Percentiles rank a stretch among this genome's conserved stretches.
Conservation (phyloP, 805 yeast species). For the Monosporozyma siamensis region DNA sequence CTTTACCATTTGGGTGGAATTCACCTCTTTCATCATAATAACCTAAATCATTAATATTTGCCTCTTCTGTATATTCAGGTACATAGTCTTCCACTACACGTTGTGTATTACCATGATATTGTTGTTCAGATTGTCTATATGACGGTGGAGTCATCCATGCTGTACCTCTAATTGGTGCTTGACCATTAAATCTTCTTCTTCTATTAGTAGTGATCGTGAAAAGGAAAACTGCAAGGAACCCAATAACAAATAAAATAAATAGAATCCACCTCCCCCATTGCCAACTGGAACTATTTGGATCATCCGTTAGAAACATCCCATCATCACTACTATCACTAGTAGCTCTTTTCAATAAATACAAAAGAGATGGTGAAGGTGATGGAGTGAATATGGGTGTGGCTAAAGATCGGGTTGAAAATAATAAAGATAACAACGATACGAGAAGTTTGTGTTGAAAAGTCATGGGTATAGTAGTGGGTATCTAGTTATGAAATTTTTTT, state of each 20-base stretch:
- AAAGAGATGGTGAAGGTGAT: neutral
- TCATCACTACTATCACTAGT: neutral
- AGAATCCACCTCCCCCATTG: constrained; percentile 51
- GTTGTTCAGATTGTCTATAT: constrained; percentile 56
- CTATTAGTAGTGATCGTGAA: constrained; percentile 48
- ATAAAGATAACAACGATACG: neutral
- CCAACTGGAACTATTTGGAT: constrained; percentile 20
- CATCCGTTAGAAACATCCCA: constrained; percentile 1
- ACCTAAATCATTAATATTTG: constrained; percentile 70
- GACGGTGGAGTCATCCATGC: constrained; percentile 85
- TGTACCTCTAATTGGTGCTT: constrained; percentile 61
- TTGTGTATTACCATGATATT: constrained; percentile 31
- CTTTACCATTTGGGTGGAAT: constrained; percentile 34
- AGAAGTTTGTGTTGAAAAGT: too few species aligned
- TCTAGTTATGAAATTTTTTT: too few species aligned
- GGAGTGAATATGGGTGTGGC: neutral
- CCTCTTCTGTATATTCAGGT: constrained; percentile 58
- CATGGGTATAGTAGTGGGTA: too few species aligned
- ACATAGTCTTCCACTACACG: constrained; percentile 40
- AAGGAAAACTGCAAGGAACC: constrained; percentile 37
- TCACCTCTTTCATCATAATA: constrained; percentile 59
- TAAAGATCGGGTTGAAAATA: neutral
- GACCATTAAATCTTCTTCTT: constrained; percentile 36
- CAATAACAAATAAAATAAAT: constrained; percentile 49
- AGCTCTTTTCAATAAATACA: neutral